Conservation (phyloP, 345 rosid species). For the Gossypium anomalum region DNA sequence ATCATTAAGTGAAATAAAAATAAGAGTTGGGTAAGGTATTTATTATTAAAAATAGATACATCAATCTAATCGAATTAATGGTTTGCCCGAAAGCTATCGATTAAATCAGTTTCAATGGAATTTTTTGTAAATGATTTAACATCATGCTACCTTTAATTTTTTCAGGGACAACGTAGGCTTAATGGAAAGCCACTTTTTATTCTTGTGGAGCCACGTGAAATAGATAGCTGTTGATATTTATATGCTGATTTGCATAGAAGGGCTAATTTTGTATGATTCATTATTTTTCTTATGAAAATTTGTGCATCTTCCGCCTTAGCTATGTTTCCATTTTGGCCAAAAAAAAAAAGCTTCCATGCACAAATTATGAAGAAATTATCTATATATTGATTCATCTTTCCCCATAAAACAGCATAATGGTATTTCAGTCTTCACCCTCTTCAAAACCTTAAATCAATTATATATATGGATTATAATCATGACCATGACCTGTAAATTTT, state of each 20-base stretch:
- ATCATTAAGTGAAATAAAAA: too few relatives aligned
- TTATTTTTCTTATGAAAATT: constrained; percentile 5
- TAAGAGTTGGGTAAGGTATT: too few relatives aligned
- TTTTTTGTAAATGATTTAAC: too few relatives aligned
- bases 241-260: constrained; percentile 7
- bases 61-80: too few relatives aligned
- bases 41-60: too few relatives aligned
- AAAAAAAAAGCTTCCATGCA: not conserved
- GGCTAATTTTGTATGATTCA: constrained; percentile 21
- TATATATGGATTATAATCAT: too few relatives aligned
- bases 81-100: too few relatives aligned
- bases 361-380: constrained; percentile 18
- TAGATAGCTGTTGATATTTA: constrained; percentile 7
- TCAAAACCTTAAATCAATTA: too few relatives aligned
- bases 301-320: not conserved
- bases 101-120: too few relatives aligned
- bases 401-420: not conserved
- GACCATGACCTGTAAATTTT: too few relatives aligned
- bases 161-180: constrained; percentile 67
- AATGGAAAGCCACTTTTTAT: constrained; percentile 70
- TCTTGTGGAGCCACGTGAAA: constrained; percentile 65
- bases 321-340: not conserved
- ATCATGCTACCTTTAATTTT: not conserved
- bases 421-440: too few relatives aligned
- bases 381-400: not conserved